A percentile compares a stretch with the other conserved stretches of the same genome.
These are phyloP conservation scores for Cercospora zeae-maydis DNA, from an alignment of 2,329 filamentous ascomycete genomes.

Conservation along the genomic window DNA sequence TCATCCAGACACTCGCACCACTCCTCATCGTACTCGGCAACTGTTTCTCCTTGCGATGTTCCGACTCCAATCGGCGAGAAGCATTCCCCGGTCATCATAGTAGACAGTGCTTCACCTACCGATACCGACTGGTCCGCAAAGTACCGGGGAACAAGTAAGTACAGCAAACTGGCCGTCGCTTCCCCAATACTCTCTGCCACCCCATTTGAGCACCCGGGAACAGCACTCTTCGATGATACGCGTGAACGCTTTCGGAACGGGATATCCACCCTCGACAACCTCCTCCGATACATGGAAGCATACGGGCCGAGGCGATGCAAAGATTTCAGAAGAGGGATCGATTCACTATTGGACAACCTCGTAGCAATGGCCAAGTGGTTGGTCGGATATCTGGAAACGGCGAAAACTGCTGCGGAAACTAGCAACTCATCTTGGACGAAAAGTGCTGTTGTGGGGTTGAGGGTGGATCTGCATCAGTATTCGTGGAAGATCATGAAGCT, in stretches of 20 bases:
- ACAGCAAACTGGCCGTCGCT: neutral
- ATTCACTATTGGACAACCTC: slow-evolving; percentile 17
- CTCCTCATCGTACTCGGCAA: neutral
- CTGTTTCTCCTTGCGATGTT: neutral
- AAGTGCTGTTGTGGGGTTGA: slow-evolving; percentile 15
- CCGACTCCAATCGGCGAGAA: neutral
- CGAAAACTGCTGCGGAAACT: neutral
- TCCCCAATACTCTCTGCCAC: neutral
- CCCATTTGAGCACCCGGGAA: slow-evolving; percentile 4
- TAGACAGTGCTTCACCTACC: neutral
- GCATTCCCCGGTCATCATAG: neutral
- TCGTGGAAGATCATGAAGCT: slow-evolving; percentile 23
- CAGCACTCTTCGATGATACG: slow-evolving; percentile 18
- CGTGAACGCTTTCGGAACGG: slow-evolving; percentile 16
- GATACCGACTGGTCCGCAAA: slow-evolving; percentile 1
- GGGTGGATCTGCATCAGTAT: slow-evolving; percentile 23
- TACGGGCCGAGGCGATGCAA: slow-evolving; percentile 10
- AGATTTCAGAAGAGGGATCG: slow-evolving; percentile 13
- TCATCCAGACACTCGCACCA: neutral
- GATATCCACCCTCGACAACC: slow-evolving; percentile 18
- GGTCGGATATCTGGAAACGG: slow-evolving; percentile 15
- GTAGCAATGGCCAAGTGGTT: slow-evolving; percentile 21
- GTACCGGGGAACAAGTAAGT: neutral
- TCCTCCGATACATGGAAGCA: slow-evolving; percentile 17
- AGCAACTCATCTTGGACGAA: slow-evolving; percentile 12